These are phyloP conservation scores for Asterochloris sp. DNA, from an alignment of 139 green algal genomes.

Conservation along the genomic window DNA sequence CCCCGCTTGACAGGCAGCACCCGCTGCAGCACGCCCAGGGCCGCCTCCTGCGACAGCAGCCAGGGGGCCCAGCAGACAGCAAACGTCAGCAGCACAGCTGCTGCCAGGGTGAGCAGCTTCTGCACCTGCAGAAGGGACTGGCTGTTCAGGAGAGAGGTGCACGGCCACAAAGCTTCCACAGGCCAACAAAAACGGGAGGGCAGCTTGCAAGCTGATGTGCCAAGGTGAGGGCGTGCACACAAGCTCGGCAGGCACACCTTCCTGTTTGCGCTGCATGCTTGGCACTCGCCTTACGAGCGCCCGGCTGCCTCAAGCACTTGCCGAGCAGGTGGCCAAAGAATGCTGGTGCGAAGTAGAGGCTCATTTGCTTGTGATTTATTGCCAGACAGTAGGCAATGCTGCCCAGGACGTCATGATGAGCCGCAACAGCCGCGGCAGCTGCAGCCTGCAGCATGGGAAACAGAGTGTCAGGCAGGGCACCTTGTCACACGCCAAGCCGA, in stretches of 20 bases:
- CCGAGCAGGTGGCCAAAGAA: constrained; percentile 96
- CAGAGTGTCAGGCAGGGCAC: neutral
- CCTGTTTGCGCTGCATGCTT: neutral
- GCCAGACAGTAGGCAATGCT: constrained; percentile 75
- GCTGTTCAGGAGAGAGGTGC: neutral
- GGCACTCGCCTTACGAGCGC: neutral
- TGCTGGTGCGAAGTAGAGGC: constrained; percentile 90
- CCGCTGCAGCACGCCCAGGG: constrained; percentile 51
- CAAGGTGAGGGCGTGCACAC: neutral
- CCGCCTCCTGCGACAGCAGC: neutral
- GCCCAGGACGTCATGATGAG: constrained; percentile 42
- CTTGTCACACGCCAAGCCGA: neutral
- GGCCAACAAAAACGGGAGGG: neutral
- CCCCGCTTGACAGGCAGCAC: constrained; percentile 84
- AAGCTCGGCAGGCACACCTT: neutral
- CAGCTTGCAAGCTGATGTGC: neutral
- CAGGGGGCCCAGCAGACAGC: constrained; percentile 67
- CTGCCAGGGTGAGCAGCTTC: constrained; percentile 48
- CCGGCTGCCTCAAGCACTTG: constrained; percentile 50
- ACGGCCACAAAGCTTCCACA: neutral
- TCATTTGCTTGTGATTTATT: constrained; percentile 98
- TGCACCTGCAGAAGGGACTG: constrained; percentile 22
- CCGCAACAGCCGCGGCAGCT: constrained; percentile 41
- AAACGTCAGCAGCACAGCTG: constrained; percentile 64
- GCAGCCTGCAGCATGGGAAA: constrained; percentile 37